phyloP scores from a whole-genome alignment of 202 grass and related monocot genomes.

The Cymbopogon flexuosus region DNA sequence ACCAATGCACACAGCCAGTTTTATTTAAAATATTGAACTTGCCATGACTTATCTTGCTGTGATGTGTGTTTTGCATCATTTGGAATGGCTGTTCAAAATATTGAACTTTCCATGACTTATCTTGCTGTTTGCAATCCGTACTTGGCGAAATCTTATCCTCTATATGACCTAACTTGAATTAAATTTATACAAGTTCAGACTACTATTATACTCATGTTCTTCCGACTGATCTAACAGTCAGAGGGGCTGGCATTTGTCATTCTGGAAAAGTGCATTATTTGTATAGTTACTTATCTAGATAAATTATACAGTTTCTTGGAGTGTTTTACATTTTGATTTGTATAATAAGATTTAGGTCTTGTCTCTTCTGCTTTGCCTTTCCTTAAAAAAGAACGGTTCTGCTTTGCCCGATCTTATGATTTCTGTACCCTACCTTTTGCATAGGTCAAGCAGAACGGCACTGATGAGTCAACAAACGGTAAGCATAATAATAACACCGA shows the following conservation, averaged over 20 bases:
- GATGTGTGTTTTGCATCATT: neutral
- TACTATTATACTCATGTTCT: neutral
- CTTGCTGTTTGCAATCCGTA: neutral
- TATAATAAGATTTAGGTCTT: neutral
- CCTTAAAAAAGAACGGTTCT: neutral
- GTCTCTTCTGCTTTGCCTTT: neutral
- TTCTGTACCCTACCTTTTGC: neutral
- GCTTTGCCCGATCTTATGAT: constrained; percentile 4
- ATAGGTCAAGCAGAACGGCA: constrained; percentile 55
- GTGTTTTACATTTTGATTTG: neutral
- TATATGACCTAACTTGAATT: neutral
- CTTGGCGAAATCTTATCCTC: neutral
- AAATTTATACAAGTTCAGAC: neutral
- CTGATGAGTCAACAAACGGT: constrained; percentile 43
- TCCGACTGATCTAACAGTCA: neutral
- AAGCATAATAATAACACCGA: constrained; percentile 44
- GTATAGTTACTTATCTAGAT: neutral
- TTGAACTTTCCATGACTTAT: neutral
- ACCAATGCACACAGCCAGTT: neutral
- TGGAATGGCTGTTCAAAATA: neutral
- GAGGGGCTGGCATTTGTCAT: neutral
- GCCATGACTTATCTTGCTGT: neutral
- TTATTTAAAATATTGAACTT: neutral
- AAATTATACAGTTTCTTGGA: neutral
- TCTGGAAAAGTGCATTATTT: neutral